Base-by-base conservation (phyloP, 768 basidiomycete species). In the Daedaleopsis nitida region DNA sequence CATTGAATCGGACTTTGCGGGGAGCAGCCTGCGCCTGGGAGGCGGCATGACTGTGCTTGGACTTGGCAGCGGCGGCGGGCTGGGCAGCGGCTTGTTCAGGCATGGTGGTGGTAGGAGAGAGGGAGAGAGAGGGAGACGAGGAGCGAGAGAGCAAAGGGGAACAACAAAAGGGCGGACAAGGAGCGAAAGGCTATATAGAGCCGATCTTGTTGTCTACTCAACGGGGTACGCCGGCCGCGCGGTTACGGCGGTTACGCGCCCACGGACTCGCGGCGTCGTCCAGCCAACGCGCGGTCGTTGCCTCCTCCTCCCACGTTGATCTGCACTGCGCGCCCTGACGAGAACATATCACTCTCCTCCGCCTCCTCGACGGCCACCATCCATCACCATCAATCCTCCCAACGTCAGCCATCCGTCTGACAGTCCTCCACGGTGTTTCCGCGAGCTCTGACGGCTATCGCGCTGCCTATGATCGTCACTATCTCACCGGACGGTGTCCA, bases 1-100 rank as follows among this genome's bases (percentile, higher is more conserved):
- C 91, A 77, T 93, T 93, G 80, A 93, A 93, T 63, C 91, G 85
- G 52, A 93, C 91, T 80, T 92, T 93, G 69, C 91, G 83, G 21
- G 91, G 89, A 14, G 89, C 83, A 45, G 83, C 68, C 34, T 76
- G 74, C 17, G 78, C 76, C 61, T 81, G 81, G 4, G 81, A 77
- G 21, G 79, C 65, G 1, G 77, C 75, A 65, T 81, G 78, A n/a
- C 72, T 60, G 21, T 82, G 80, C 72, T 82, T 83, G n/a, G 80
- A 70, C 58, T 72, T 72, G 32, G 71, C 49, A 17, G 65, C 62
- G 35, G 72, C 59, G 0, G 64, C 60, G 17, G 69, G 62, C 63
- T 57, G 63, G 21, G 57, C 48, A 48, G 64, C 51, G 23, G 66
- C 55, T 60, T 69, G 68, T 54, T 69, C 69, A 44, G 68, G 66